A percentile compares a stretch with the other conserved stretches of the same genome.
Conservation (phyloP, 2,329 filamentous ascomycete genomes). For the Massarina eburnea region DNA sequence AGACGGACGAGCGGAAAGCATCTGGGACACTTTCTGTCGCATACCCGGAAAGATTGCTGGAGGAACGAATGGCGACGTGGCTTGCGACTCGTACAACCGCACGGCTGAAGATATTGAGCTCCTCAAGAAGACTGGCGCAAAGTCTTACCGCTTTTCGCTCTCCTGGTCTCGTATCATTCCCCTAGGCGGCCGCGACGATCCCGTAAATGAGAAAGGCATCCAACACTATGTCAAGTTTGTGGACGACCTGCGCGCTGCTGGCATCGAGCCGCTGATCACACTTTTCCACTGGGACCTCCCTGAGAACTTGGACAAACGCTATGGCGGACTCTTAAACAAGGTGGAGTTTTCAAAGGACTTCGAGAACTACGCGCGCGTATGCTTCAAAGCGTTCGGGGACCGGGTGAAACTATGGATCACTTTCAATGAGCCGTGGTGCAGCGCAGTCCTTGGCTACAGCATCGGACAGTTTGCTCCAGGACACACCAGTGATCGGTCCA, state of each 20-base stretch:
- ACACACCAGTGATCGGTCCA: conserved; percentile 73
- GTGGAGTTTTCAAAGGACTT: conserved; percentile 82
- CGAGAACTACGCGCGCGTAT: conserved; percentile 72
- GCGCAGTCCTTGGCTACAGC: conserved; percentile 76
- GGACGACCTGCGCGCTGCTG: conserved; percentile 73
- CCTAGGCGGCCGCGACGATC: conserved; percentile 78
- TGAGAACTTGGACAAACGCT: conserved; percentile 74
- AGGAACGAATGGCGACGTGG: conserved; percentile 71
- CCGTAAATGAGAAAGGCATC: conserved; percentile 75
- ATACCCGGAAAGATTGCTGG: conserved; percentile 82
- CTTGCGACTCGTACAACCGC: conserved; percentile 85
- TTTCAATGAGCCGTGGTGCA: conserved; percentile 90
- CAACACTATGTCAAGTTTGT: conserved; percentile 78
- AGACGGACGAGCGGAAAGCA: conserved; percentile 78
- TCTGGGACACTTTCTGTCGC: conserved; percentile 88
- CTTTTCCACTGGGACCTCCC: conserved; percentile 89
- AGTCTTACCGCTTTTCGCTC: conserved; percentile 80
- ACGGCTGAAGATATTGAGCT: conserved; percentile 76
- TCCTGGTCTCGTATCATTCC: conserved; percentile 84
- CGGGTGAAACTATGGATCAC: conserved; percentile 88
- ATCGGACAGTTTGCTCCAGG: conserved; percentile 79
- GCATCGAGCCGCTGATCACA: conserved; percentile 79
- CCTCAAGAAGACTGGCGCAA: conserved; percentile 71
- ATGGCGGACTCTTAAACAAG: conserved; percentile 78
- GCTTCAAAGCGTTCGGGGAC: conserved; percentile 71